These are phyloP conservation scores for Myxozyma geophila DNA, from an alignment of 805 yeast genomes.

Conservation along the genomic window DNA sequence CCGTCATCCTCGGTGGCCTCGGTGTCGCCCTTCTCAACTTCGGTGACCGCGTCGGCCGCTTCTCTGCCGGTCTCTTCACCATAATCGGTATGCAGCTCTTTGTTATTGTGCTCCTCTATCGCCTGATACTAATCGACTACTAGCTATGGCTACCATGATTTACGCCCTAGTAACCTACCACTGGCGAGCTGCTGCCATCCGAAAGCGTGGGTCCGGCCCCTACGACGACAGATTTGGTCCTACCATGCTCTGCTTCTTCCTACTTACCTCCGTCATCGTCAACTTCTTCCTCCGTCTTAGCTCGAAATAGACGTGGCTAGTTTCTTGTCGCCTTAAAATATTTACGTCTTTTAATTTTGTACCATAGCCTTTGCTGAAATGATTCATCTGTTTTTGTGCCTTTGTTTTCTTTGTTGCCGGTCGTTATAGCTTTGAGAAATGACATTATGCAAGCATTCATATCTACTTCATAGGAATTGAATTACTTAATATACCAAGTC, in stretches of 20 bases:
- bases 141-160: slow-evolving; percentile 95
- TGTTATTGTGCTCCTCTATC: not conserved
- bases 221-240: slow-evolving; percentile 99
- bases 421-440: not conserved
- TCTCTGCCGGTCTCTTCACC: slow-evolving; percentile 92
- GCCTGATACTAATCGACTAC: not conserved
- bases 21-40: slow-evolving; percentile 95
- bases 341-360: not conserved
- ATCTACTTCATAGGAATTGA: not conserved
- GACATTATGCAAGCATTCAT: not conserved
- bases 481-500: too few relatives aligned
- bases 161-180: slow-evolving; percentile 95
- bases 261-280: slow-evolving; percentile 89
- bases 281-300: slow-evolving; percentile 82
- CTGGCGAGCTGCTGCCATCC: slow-evolving; percentile 99
- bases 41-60: slow-evolving; percentile 91
- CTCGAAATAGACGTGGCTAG: slow-evolving; percentile 52
- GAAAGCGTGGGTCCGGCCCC: slow-evolving; percentile 98
- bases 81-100: slow-evolving; percentile 52
- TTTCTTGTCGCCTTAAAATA: slow-evolving; percentile 50
- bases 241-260: slow-evolving; percentile 92
- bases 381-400: not conserved
- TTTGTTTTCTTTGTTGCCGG: not conserved
- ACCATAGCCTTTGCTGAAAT: not conserved
- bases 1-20: slow-evolving; percentile 95